Percentiles rank a stretch among this genome's conserved stretches.
These are phyloP conservation scores for Keqinozyma sinolaborantium DNA, from an alignment of 1,139 yeast genomes.

Conservation along the genomic window DNA sequence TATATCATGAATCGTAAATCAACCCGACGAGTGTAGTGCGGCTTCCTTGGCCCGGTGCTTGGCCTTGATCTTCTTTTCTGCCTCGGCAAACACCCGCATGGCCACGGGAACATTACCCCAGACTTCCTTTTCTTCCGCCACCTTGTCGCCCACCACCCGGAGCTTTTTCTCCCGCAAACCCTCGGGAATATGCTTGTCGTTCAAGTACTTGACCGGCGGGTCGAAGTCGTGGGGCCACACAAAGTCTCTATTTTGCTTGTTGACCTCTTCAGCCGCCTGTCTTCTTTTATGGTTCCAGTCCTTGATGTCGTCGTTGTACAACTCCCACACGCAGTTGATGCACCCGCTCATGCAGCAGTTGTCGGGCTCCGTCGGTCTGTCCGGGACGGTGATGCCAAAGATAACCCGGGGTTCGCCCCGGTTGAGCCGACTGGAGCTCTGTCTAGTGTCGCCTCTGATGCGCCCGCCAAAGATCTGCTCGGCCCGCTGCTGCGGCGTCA, in stretches of 20 bases:
- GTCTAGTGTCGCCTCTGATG: slow-evolving; percentile 50
- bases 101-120: slow-evolving; percentile 76
- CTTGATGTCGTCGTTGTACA: slow-evolving; percentile 79
- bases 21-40: too few species aligned
- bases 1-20: too few species aligned
- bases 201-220: slow-evolving; percentile 51
- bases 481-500: slow-evolving; percentile 48
- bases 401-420: slow-evolving; percentile 44
- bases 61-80: slow-evolving; percentile 64
- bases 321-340: slow-evolving; percentile 94
- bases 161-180: slow-evolving; percentile 9
- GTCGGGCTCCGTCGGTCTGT: slow-evolving; percentile 82
- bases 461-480: slow-evolving; percentile 56
- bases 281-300: slow-evolving; percentile 69
- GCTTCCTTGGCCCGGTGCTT: slow-evolving; percentile 14
- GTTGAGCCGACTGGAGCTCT: slow-evolving; percentile 46
- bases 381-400: slow-evolving; percentile 77
- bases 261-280: slow-evolving; percentile 57
- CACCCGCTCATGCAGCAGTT: slow-evolving; percentile 99
- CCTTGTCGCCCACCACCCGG: slow-evolving; percentile 13
- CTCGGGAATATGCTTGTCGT: slow-evolving; percentile 31
- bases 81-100: slow-evolving; percentile 77
- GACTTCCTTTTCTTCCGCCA: slow-evolving; percentile 26
- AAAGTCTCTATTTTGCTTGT: slow-evolving; percentile 34
- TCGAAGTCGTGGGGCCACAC: slow-evolving; percentile 82